Conservation (phyloP, 441 rosid genomes). For the Arabidopsis hybrid region DNA sequence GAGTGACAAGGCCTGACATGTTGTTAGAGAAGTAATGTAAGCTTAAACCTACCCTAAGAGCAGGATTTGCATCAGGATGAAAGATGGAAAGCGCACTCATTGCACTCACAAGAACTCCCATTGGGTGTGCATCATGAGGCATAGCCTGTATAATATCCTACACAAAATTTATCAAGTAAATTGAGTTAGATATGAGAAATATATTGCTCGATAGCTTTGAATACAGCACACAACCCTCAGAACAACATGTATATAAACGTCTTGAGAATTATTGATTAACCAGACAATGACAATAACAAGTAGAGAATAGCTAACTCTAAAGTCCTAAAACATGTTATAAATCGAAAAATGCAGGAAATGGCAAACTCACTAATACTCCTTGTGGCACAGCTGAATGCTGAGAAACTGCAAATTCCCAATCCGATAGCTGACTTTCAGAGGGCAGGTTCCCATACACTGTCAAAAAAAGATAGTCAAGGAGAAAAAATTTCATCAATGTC, state of each 20-base stretch:
- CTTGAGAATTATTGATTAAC: not conserved
- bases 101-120: constrained; percentile 97
- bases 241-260: not conserved
- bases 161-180: constrained; percentile 18
- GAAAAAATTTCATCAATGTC: not conserved
- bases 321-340: constrained; percentile 42
- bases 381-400: constrained; percentile 99
- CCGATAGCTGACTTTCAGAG: constrained; percentile 78
- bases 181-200: constrained; percentile 64
- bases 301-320: constrained; percentile 26
- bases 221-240: constrained; percentile 28
- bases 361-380: constrained; percentile 69
- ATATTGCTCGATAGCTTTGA: constrained; percentile 40
- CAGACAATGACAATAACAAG: not conserved
- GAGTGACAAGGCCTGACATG: not conserved
- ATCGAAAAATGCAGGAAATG: not conserved
- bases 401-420: constrained; percentile 94
- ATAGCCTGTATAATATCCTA: constrained; percentile 93
- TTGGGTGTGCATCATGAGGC: constrained; percentile 99
- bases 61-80: constrained; percentile 99
- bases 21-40: constrained; percentile 6
- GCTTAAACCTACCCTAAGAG: constrained; percentile 74
- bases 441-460: constrained; percentile 96
- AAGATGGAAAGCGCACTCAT: constrained; percentile 96
- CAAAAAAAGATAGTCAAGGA: constrained; percentile 17